Percentiles rank a stretch among this genome's conserved stretches.
Evolutionary conservation across 306 rosid species (phyloP).

Genomic region (Acacia melanoxylon): DNA sequence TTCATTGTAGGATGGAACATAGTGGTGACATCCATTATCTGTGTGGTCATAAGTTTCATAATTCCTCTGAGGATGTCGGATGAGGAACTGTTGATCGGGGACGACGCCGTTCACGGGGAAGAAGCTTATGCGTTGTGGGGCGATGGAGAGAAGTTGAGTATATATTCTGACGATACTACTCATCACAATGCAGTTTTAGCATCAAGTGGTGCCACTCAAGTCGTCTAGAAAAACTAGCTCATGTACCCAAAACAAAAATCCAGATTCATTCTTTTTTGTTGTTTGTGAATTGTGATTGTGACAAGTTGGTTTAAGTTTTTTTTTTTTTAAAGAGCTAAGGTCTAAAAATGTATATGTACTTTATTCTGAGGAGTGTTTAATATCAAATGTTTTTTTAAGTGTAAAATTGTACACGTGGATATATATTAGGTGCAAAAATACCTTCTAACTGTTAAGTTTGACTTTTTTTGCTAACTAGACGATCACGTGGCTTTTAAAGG

Average conservation of each 20-base stretch:
- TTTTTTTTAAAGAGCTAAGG: no score
- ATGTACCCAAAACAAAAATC: not conserved
- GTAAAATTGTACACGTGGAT: no score
- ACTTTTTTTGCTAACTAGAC: no score
- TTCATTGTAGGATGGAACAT: slow-evolving; percentile 45
- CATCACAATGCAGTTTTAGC: slow-evolving; percentile 4
- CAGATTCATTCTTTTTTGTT: no score
- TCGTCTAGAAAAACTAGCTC: not conserved
- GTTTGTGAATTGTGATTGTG: no score
- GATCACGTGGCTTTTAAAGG: no score
- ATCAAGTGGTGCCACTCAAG: slow-evolving; percentile 36
- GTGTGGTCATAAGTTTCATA: slow-evolving; percentile 25
- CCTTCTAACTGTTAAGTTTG: no score
- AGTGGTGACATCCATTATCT: slow-evolving; percentile 31
- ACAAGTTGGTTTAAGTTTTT: no score
- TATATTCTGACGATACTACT: slow-evolving; percentile 7
- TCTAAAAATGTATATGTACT: no score
- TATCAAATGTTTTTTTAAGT: no score
- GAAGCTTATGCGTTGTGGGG: slow-evolving; percentile 62
- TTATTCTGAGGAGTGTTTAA: no score
- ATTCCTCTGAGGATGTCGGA: slow-evolving; percentile 49
- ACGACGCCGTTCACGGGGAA: slow-evolving; percentile 54
- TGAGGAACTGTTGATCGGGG: slow-evolving; percentile 46
- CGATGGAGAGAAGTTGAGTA: slow-evolving; percentile 42
- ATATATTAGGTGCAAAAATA: no score